Evolutionary conservation across 2,329 filamentous ascomycete species (phyloP).

Genomic region (Aspergillus nomiae): DNA sequence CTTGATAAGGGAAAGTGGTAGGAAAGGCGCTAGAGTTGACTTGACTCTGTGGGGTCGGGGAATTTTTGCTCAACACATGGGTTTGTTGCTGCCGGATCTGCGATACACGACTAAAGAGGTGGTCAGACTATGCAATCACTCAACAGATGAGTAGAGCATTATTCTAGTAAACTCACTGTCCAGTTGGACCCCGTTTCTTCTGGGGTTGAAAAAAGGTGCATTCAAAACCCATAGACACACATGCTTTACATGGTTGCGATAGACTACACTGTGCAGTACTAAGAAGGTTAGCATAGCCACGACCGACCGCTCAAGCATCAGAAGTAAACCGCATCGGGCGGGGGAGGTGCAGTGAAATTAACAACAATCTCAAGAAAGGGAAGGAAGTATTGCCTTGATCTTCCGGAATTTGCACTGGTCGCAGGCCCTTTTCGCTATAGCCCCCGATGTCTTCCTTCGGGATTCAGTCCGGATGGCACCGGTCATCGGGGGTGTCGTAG

Average conservation of each 20-base stretch:
- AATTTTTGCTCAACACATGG: slow-evolving; percentile 19
- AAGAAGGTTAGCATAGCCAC: slow-evolving; percentile 5
- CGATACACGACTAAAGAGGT: slow-evolving; percentile 34
- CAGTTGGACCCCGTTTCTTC: slow-evolving; percentile 44
- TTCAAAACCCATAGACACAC: slow-evolving; percentile 40
- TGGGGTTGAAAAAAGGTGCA: slow-evolving; percentile 47
- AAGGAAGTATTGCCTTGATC: slow-evolving; percentile 33
- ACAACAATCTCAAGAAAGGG: background rate
- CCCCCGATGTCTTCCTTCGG: slow-evolving; percentile 24
- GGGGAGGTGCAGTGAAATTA: background rate
- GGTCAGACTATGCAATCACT: slow-evolving; percentile 4
- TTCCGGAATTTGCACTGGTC: slow-evolving; percentile 46
- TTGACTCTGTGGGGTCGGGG: slow-evolving; percentile 12
- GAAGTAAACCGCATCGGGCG: background rate
- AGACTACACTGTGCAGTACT: slow-evolving; percentile 38
- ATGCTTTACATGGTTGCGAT: slow-evolving; percentile 41
- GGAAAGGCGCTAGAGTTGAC: slow-evolving; percentile 18
- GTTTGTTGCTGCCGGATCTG: slow-evolving; percentile 42
- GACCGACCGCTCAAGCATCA: slow-evolving; percentile 1
- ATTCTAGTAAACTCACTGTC: slow-evolving; percentile 32
- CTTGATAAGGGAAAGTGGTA: slow-evolving; percentile 27
- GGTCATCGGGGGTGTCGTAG: slow-evolving; percentile 20
- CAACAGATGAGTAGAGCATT: background rate
- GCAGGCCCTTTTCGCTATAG: slow-evolving; percentile 41
- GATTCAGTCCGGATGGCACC: slow-evolving; percentile 26